phyloP scores from a whole-genome alignment of 257 asterid genomes.

The Osmanthus fragrans region DNA sequence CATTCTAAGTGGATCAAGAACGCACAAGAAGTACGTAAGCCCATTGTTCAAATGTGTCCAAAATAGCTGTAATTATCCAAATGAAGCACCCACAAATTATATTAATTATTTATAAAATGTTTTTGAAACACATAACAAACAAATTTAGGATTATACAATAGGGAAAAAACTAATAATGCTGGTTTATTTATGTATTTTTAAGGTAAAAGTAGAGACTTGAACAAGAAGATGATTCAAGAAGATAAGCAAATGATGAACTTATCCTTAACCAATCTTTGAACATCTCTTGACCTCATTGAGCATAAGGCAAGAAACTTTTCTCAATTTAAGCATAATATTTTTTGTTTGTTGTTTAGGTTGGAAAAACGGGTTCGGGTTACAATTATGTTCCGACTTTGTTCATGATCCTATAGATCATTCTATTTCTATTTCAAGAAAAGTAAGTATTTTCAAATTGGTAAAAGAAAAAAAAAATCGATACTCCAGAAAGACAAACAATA shows the following conservation, averaged over 20 bases:
- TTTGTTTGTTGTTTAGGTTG: too few species aligned
- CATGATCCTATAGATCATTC: too few species aligned
- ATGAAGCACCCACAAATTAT: conserved; percentile 31
- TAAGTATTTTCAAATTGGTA: too few species aligned
- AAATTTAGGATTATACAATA: conserved; percentile 10
- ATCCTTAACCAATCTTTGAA: conserved; percentile 26
- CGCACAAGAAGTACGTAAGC: conserved; percentile 23
- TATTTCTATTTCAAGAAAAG: too few species aligned
- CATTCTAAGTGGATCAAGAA: conserved; percentile 38
- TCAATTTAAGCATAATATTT: too few species aligned
- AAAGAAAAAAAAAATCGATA: too few species aligned
- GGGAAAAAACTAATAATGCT: conserved; percentile 3
- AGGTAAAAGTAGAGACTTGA: not conserved
- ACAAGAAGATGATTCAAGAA: too few species aligned
- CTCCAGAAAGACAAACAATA: too few species aligned
- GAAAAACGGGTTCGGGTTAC: too few species aligned
- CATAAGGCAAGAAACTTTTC: not conserved
- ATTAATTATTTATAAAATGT: conserved; percentile 21
- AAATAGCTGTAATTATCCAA: conserved; percentile 28
- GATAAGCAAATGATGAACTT: conserved; percentile 19
- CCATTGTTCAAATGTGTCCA: conserved; percentile 24
- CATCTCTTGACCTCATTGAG: not conserved
- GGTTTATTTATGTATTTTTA: conserved; percentile 1
- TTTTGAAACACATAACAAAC: conserved; percentile 12
- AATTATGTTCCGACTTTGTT: too few species aligned